Evolutionary conservation across 2,329 filamentous ascomycete species (phyloP), one percentile per base, ranked within the genome.

Genomic region (Magnaporthiopsis poae): DNA sequence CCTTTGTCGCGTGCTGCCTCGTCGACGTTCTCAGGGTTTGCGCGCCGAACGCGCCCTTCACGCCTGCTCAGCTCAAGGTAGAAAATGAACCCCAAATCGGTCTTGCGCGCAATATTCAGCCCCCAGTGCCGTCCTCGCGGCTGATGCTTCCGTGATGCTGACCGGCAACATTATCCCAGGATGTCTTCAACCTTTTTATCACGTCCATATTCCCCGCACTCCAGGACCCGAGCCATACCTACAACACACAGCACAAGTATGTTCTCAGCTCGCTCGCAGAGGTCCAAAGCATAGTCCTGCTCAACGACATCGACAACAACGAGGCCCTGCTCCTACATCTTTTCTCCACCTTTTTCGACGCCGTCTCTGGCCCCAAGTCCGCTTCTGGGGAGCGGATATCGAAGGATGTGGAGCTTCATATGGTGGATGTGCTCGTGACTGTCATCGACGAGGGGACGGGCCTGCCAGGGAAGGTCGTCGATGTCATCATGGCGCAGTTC

Each of bases 401-500:
- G 67, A 96, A 96, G 79, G 95, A 96, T 76, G 91, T 98, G 67
- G 92, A 97, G 75, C 92, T 92, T 73, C 89, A 95, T 75, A 91
- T 99, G 84, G 95, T 90, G 29, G 88, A 91, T 65, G 85, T 98
- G 69, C 84, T 99, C 29, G 88, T 90, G 61, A 90, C 89, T 64
- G 80, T 99, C 65, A 89, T 99, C 29, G 95, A 98, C 70, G 95
- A 99, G 79, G 88, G 90, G 25, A 81, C 85, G 1, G 87, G 86
- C 56, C 82, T 99, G 25, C 91, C 93, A 0, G 83, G 88, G 8
- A 88, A 91, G 68, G 91, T 96, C 2, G 87, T 97, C 27, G 94
- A 99, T 75, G 88, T 94, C 36, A 92, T 99, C 71, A 90, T 99
- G 74, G 94, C 94, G 9, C 96, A 99, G 75, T 99, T 99, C 73